phyloP scores from a whole-genome alignment of 345 rosid genomes.

The Boechera stricta region DNA sequence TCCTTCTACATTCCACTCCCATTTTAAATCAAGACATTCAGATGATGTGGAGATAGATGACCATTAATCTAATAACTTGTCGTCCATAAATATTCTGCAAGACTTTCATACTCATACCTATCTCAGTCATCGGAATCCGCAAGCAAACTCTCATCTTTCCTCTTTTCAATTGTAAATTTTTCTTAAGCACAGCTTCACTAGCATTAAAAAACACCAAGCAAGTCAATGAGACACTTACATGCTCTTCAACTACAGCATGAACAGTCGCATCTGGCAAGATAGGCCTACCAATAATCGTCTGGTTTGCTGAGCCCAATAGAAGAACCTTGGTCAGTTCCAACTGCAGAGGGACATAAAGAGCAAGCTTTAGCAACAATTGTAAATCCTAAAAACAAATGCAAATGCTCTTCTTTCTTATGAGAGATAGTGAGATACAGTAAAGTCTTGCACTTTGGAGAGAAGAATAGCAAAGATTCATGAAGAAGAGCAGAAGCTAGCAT shows the following conservation, averaged over 20 bases:
- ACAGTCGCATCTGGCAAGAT: slow-evolving; percentile 81
- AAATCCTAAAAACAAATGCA: neutral
- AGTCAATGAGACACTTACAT: slow-evolving; percentile 60
- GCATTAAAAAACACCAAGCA: neutral
- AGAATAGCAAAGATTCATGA: slow-evolving; percentile 19
- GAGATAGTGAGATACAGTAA: neutral
- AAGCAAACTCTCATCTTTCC: slow-evolving; percentile 1
- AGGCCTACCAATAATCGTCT: slow-evolving; percentile 88
- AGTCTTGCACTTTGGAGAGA: neutral
- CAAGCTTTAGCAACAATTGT: neutral
- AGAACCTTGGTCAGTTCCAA: slow-evolving; percentile 85
- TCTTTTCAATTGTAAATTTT: neutral
- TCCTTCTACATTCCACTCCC: neutral
- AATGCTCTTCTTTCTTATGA: neutral
- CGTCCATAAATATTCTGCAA: neutral
- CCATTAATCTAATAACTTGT: slow-evolving; percentile 12
- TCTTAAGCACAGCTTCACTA: neutral
- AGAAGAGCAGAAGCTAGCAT: neutral
- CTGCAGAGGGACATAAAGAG: slow-evolving; percentile 51
- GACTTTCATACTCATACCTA: neutral
- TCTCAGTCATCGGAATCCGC: neutral
- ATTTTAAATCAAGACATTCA: slow-evolving; percentile 4
- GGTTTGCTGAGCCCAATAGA: slow-evolving; percentile 72
- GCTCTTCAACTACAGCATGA: slow-evolving; percentile 97
- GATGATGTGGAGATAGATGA: slow-evolving; percentile 21